Evolutionary conservation across 257 asterid genomes (phyloP).

Genomic region (Solanum habrochaites): DNA sequence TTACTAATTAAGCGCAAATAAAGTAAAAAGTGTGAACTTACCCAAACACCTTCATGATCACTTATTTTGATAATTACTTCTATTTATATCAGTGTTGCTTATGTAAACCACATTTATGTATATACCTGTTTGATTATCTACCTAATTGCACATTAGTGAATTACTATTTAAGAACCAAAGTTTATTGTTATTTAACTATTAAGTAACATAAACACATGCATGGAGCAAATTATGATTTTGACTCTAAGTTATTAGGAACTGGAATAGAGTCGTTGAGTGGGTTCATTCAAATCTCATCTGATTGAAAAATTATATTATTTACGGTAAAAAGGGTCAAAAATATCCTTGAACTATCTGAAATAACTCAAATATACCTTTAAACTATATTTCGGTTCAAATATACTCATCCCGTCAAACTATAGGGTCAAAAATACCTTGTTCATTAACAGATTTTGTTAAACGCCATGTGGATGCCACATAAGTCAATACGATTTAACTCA

Average conservation of each 20-base stretch:
- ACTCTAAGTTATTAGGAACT: not conserved
- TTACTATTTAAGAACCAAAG: not conserved
- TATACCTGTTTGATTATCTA: not conserved
- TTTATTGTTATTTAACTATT: not conserved
- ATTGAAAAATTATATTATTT: no score
- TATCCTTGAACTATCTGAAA: no score
- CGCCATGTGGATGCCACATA: no score
- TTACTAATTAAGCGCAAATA: not conserved
- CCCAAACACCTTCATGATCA: not conserved
- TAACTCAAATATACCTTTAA: no score
- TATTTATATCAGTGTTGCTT: not conserved
- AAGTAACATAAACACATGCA: not conserved
- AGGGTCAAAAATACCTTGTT: no score
- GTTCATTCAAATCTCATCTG: accelerated
- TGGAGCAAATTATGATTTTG: not conserved
- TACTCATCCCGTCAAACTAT: no score
- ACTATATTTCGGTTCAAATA: no score
- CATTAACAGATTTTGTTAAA: no score
- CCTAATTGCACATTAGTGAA: not conserved
- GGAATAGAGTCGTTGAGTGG: not conserved
- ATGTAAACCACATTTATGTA: not conserved
- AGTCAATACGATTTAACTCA: no score
- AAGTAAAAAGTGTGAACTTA: no score
- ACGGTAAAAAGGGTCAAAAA: no score
- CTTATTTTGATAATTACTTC: not conserved